Evolutionary conservation across 1,284 basidiomycete genomes (phyloP), one percentile per base, ranked within the genome.

Genomic region (Irpex sp.): DNA sequence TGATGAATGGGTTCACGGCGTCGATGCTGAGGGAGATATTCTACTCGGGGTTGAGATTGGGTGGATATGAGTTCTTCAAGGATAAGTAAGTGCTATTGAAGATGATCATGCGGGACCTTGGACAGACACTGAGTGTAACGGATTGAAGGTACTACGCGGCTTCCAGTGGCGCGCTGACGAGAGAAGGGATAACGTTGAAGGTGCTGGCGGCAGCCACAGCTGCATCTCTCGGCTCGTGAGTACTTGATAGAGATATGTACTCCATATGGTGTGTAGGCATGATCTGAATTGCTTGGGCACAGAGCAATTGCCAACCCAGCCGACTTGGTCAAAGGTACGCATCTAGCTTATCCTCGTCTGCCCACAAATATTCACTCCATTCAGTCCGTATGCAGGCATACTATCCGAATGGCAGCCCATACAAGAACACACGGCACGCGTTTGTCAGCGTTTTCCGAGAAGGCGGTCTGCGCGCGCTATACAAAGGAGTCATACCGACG

Each of bases 21-120:
- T 77, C 75, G 63, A 75, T 77, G 73, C 67, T 76, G 26, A 74
- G 77, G 11, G 77, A 79, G 59, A 54, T 76, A 34, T 70, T 73
- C 11, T 79, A 79, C 62, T 78, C 77, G 0, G 76, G 77, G 26
- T 66, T 78, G 26, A 71, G 77, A 4, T 70, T 79, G 52, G 77
- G 77, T 4, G 73, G 76, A 17, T 79, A 79, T 65, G 77, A 79
- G 64, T 74, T 70, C 62, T 78, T 78, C 72, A 79, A 79, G 66
- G 76, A 77, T 65, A 68, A 68, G 76, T 79, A 38, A 58, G 76
- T 70, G 4, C 8, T 44, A 48, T 15, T 47, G n/a, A 47, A 47
- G 11, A 47, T 47, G 26, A 26, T 26, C 26, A 26, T 26, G 26
- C 26, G 26, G 26, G 26, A 26, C 26, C 26, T 26, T 26, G 26